A percentile compares a stretch with the other conserved stretches of the same genome.
phyloP scores from a whole-genome alignment of 192 early-diverging fungal genomes.

The Mortierella alpina region DNA sequence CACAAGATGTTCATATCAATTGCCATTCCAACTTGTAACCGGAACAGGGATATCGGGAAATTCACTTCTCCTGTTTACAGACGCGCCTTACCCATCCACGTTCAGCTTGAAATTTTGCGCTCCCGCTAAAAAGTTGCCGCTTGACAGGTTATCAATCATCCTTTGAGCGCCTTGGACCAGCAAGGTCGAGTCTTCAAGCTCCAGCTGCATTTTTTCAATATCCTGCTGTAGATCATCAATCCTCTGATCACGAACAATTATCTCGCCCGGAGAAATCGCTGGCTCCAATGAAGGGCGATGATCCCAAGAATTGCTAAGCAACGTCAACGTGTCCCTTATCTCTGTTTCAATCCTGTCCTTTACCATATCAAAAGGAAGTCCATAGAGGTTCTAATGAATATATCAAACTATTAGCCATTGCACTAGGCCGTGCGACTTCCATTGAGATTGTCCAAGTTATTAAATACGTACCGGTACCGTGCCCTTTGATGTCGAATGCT shows the following conservation, averaged over 20 bases:
- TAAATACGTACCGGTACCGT: constrained; percentile 14
- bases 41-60: not conserved
- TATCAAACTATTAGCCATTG: not conserved
- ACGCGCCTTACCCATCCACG: constrained; percentile 26
- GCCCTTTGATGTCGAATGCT: constrained; percentile 22
- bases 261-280: constrained; percentile 22
- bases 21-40: not conserved
- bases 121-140: constrained; percentile 40
- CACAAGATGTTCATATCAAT: not conserved
- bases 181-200: constrained; percentile 50
- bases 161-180: constrained; percentile 53
- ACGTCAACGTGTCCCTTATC: constrained; percentile 36
- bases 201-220: constrained; percentile 41
- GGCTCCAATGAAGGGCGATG: constrained; percentile 31
- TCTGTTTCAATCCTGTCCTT: constrained; percentile 43
- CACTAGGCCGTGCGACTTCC: not conserved
- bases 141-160: constrained; percentile 48
- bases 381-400: constrained; percentile 29
- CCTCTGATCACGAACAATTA: constrained; percentile 42
- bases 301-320: constrained; percentile 42
- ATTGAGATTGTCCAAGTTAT: not conserved
- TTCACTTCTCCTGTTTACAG: not conserved
- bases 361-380: constrained; percentile 45
- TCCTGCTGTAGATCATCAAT: constrained; percentile 39
- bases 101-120: constrained; percentile 37